Evolutionary conservation across 2,329 filamentous ascomycete genomes (phyloP).

Genomic region (Calonectria ilicicola): DNA sequence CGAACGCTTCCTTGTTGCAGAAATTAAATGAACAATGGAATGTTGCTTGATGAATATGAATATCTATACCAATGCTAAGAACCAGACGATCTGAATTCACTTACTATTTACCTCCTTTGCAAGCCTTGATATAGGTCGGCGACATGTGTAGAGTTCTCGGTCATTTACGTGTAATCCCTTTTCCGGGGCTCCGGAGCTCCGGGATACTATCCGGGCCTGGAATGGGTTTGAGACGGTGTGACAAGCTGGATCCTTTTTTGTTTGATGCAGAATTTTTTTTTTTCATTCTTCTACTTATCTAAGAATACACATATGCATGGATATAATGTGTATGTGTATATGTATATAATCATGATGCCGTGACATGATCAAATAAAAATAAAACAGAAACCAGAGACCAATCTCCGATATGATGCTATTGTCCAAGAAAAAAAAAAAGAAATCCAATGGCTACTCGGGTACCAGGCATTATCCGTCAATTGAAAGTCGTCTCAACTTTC

Average conservation of each 20-base stretch:
- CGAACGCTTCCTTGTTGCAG: neutral
- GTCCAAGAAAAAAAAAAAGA: slow-evolving; percentile 26
- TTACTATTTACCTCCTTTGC: too few species aligned
- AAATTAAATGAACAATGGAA: neutral
- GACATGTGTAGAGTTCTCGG: too few species aligned
- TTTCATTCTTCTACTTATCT: slow-evolving; percentile 8
- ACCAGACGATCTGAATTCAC: too few species aligned
- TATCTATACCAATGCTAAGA: too few species aligned
- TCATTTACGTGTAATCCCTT: neutral
- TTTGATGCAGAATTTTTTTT: neutral
- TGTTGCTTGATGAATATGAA: neutral
- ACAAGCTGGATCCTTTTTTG: neutral
- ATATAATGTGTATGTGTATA: neutral
- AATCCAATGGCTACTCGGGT: slow-evolving; percentile 13
- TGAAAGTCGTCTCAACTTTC: slow-evolving; percentile 13
- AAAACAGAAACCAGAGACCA: slow-evolving; percentile 18
- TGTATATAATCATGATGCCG: slow-evolving; percentile 16
- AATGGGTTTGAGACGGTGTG: neutral
- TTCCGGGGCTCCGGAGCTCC: too few species aligned
- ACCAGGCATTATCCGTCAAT: slow-evolving; percentile 7
- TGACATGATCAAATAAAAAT: slow-evolving; percentile 15
- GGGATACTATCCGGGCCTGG: neutral
- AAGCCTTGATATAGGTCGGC: too few species aligned
- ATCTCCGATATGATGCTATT: slow-evolving; percentile 33
- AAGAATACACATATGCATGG: neutral